These are phyloP conservation scores for Diaporthe nobilis DNA, from an alignment of 2,329 filamentous ascomycete species.

Conservation along the genomic window DNA sequence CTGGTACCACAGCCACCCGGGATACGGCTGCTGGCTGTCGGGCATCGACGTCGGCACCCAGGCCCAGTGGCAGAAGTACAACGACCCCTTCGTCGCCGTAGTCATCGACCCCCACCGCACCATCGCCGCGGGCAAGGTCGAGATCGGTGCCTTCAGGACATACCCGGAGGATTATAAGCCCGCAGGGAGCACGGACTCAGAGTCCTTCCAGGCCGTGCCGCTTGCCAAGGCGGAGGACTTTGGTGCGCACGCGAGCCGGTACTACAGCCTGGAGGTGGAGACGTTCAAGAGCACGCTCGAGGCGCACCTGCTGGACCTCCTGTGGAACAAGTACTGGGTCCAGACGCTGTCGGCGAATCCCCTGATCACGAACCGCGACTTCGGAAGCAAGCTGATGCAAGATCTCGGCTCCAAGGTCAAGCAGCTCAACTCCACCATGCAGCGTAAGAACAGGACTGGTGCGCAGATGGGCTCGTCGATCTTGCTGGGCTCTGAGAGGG, in stretches of 20 bases:
- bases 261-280: conserved; percentile 92
- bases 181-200: conserved; percentile 48
- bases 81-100: conserved; percentile 93
- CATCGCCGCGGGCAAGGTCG: conserved; percentile 93
- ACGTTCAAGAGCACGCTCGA: conserved; percentile 97
- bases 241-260: conserved; percentile 89
- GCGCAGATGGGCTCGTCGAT: conserved; percentile 41
- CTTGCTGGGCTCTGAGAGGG: conserved; percentile 44
- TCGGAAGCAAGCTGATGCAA: conserved; percentile 90
- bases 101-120: conserved; percentile 98
- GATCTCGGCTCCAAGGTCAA: conserved; percentile 88
- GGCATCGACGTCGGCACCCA: conserved; percentile 96
- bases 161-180: conserved; percentile 83
- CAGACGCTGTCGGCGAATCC: conserved; percentile 94
- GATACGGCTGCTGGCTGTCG: conserved; percentile 97
- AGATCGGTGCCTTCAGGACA: conserved; percentile 96
- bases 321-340: conserved; percentile 99
- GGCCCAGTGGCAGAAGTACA: conserved; percentile 84
- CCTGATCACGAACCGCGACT: conserved; percentile 92
- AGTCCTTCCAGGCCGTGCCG: conserved; percentile 84
- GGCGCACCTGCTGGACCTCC: conserved; percentile 83
- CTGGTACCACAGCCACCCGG: conserved; percentile 98
- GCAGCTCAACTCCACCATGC: conserved; percentile 66
- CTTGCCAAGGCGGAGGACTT: conserved; percentile 97
- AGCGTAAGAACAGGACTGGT: conserved; percentile 50